Evolutionary conservation across 768 basidiomycete species (phyloP).

Genomic region (Tremella fuciformis): DNA sequence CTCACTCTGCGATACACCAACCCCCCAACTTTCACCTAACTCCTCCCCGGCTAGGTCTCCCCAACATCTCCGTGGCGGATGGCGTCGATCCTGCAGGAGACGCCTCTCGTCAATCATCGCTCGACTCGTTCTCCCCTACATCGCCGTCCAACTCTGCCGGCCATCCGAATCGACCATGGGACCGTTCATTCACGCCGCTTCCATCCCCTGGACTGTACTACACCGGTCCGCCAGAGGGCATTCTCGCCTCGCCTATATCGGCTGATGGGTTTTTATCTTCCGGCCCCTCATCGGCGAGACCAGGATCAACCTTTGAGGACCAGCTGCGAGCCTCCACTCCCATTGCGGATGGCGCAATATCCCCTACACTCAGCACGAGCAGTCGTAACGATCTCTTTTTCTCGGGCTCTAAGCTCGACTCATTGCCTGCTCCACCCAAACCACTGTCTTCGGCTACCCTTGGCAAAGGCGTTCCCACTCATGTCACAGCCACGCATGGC

Average conservation of each 20-base stretch:
- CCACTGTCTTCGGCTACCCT: conserved; percentile 25
- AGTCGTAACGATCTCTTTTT: conserved; percentile 50
- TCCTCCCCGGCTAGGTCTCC: conserved; percentile 11
- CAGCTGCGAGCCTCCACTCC: not conserved
- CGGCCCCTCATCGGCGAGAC: not conserved
- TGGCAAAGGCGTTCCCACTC: conserved; percentile 26
- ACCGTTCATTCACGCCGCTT: conserved; percentile 11
- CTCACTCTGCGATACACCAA: not conserved
- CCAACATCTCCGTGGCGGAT: too few species aligned
- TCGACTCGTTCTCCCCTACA: conserved; percentile 18
- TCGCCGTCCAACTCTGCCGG: conserved; percentile 9
- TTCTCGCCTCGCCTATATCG: not conserved
- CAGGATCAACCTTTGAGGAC: not conserved
- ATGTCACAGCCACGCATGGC: conserved; percentile 6
- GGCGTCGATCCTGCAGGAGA: too few species aligned
- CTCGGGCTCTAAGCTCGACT: conserved; percentile 15
- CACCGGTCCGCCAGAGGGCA: conserved; percentile 1
- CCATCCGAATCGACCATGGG: conserved; percentile 16
- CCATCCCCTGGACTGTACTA: conserved; percentile 15
- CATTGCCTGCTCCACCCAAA: conserved; percentile 43
- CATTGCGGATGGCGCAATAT: conserved; percentile 19
- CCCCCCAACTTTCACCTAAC: not conserved
- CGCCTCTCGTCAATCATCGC: conserved; percentile 14
- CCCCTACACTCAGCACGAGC: conserved; percentile 33
- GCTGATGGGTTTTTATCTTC: not conserved